Percentiles rank a stretch among this genome's conserved stretches.
Evolutionary conservation across 352 stramenopile species (phyloP).

Genomic region (Peronospora destructor): DNA sequence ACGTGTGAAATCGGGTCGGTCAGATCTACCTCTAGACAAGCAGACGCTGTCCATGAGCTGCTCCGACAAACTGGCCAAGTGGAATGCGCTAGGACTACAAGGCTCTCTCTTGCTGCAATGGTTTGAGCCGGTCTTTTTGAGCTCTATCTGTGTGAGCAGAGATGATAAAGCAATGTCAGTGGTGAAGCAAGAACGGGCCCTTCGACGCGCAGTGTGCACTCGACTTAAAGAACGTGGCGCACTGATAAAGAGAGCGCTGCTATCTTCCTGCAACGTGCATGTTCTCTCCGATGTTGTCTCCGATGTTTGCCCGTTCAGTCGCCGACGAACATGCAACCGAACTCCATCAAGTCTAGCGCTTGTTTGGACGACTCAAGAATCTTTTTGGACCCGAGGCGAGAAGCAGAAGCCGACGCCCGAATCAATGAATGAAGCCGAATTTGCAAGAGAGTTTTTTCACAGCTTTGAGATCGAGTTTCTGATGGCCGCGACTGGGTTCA

Average conservation of each 20-base stretch:
- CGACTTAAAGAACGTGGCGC: conserved; percentile 23
- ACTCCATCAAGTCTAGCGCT: conserved; percentile 42
- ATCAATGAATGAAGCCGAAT: conserved; percentile 3
- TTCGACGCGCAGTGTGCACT: conserved; percentile 41
- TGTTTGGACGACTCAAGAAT: conserved; percentile 48
- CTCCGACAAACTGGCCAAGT: conserved; percentile 90
- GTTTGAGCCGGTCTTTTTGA: conserved; percentile 50
- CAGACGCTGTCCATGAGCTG: conserved; percentile 90
- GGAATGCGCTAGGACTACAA: conserved; percentile 78
- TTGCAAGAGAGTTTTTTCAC: conserved; percentile 33
- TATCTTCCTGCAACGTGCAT: conserved; percentile 10
- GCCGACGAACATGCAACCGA: conserved; percentile 10
- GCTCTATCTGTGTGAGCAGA: conserved; percentile 41
- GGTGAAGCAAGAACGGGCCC: conserved; percentile 33
- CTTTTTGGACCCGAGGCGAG: conserved; percentile 24
- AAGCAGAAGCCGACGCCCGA: conserved; percentile 2
- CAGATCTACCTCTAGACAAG: conserved; percentile 80
- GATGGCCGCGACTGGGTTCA: conserved; percentile 50
- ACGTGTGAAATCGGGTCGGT: conserved; percentile 88
- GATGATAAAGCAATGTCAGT: conserved; percentile 35
- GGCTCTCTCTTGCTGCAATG: conserved; percentile 61
- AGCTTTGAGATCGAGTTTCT: conserved; percentile 46
- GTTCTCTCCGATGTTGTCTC: conserved; percentile 29
- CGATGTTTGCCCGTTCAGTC: conserved; percentile 14
- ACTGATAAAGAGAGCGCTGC: conserved; percentile 2